These are phyloP conservation scores for Nemania abortiva DNA, from an alignment of 2,329 filamentous ascomycete species.

Conservation along the genomic window DNA sequence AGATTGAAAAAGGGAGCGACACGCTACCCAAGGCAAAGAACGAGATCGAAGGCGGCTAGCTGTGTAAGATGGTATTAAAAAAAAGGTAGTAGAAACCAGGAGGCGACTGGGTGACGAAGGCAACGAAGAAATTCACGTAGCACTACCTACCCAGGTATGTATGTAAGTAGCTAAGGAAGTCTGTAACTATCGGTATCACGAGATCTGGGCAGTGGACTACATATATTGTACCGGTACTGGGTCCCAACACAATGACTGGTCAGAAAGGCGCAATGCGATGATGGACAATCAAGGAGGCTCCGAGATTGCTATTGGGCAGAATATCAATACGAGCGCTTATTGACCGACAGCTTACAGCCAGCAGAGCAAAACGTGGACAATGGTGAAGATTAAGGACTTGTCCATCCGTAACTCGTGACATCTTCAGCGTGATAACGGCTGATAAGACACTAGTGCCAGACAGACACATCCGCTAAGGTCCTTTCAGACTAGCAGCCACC, in stretches of 20 bases:
- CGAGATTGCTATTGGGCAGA: constrained; percentile 19
- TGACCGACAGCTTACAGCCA: constrained; percentile 21
- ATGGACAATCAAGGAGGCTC: constrained; percentile 18
- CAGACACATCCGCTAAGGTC: constrained; percentile 21
- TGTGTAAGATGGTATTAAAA: constrained; percentile 18
- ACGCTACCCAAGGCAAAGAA: constrained; percentile 2
- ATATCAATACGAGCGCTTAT: constrained; percentile 12
- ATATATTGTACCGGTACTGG: constrained; percentile 6
- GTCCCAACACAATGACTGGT: constrained; percentile 22
- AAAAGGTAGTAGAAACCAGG: constrained; percentile 11
- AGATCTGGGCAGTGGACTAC: constrained; percentile 32
- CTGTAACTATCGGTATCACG: constrained; percentile 29
- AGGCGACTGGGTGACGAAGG: constrained; percentile 38
- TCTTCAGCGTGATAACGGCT: constrained; percentile 47
- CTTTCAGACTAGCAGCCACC: constrained; percentile 1
- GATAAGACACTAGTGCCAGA: constrained; percentile 43
- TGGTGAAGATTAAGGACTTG: constrained; percentile 39
- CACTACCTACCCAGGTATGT: background rate
- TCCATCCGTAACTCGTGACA: constrained; percentile 46
- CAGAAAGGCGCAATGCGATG: constrained; percentile 30
- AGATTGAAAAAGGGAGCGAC: constrained; percentile 1
- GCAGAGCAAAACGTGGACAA: constrained; percentile 45
- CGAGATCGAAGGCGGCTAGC: constrained; percentile 22
- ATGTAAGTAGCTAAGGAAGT: background rate
- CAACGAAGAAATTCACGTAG: constrained; percentile 44